Evolutionary conservation across 352 stramenopile species (phyloP).

Genomic region (Pythium utonaiense): DNA sequence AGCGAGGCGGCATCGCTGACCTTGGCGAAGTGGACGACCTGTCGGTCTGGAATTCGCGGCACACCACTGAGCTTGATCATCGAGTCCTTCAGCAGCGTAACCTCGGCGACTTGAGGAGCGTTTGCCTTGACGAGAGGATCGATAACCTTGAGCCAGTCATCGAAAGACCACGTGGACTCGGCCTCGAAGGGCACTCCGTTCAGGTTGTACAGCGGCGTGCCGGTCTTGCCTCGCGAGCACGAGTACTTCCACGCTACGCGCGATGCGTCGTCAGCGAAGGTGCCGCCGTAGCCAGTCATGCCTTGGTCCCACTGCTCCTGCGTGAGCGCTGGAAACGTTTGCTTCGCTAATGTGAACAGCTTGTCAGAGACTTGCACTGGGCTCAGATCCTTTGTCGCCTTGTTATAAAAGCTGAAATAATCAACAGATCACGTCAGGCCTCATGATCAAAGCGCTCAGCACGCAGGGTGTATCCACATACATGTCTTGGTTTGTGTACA

Average conservation of each 20-base stretch:
- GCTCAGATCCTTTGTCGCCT: constrained; percentile 30
- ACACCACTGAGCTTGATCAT: constrained; percentile 38
- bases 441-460: not conserved
- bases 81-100: constrained; percentile 17
- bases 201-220: constrained; percentile 35
- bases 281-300: constrained; percentile 35
- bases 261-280: constrained; percentile 22
- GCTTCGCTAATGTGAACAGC: constrained; percentile 27
- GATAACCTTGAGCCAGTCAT: constrained; percentile 33
- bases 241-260: constrained; percentile 38
- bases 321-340: constrained; percentile 33
- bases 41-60: constrained; percentile 42
- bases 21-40: constrained; percentile 49
- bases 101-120: not conserved
- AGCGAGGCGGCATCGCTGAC: constrained; percentile 30
- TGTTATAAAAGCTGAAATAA: constrained; percentile 26
- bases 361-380: constrained; percentile 30
- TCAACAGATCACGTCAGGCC: not conserved
- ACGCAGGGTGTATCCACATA: constrained; percentile 5
- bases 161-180: constrained; percentile 28
- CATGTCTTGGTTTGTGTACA: constrained; percentile 38
- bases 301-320: constrained; percentile 25
- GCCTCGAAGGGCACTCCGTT: constrained; percentile 36
- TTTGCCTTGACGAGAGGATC: constrained; percentile 33
- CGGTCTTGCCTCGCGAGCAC: constrained; percentile 34